These are phyloP conservation scores for Verticillium nonalfalfae DNA, from an alignment of 2,329 filamentous ascomycete genomes.

Conservation along the genomic window DNA sequence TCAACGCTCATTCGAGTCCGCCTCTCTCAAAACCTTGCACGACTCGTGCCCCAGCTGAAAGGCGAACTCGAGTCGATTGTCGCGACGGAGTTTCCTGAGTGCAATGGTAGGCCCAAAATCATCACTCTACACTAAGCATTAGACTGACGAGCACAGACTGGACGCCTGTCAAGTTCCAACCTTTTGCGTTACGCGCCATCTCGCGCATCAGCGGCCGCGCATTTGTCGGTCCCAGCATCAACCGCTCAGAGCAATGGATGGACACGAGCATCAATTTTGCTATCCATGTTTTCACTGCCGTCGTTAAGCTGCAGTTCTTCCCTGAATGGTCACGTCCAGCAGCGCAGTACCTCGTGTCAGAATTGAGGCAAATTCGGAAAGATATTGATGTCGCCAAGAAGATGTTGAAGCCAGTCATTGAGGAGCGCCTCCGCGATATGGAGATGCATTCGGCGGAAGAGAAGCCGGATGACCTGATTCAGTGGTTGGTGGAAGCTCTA, in stretches of 20 bases:
- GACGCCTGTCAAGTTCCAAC: slow-evolving; percentile 46
- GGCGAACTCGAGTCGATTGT: slow-evolving; percentile 39
- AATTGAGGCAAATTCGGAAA: slow-evolving; percentile 35
- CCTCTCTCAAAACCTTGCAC: slow-evolving; percentile 39
- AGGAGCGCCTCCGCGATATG: slow-evolving; percentile 35
- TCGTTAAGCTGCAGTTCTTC: slow-evolving; percentile 44
- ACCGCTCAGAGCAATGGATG: slow-evolving; percentile 48
- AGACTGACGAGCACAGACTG: slow-evolving; percentile 34
- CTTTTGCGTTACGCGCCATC: slow-evolving; percentile 43
- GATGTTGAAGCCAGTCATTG: slow-evolving; percentile 38
- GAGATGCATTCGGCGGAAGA: slow-evolving; percentile 28
- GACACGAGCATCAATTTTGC: slow-evolving; percentile 44
- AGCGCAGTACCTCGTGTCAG: slow-evolving; percentile 38
- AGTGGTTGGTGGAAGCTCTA: slow-evolving; percentile 36
- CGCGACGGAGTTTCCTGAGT: slow-evolving; percentile 39
- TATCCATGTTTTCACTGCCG: slow-evolving; percentile 38
- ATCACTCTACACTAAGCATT: background rate
- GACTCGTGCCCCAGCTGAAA: slow-evolving; percentile 38
- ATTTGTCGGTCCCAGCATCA: slow-evolving; percentile 44
- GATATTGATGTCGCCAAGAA: slow-evolving; percentile 34
- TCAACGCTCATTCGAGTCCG: slow-evolving; percentile 37
- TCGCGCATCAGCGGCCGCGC: slow-evolving; percentile 46
- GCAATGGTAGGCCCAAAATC: slow-evolving; percentile 23
- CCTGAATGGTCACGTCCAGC: slow-evolving; percentile 41
- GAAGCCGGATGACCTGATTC: slow-evolving; percentile 32